Evolutionary conservation across 2,329 filamentous ascomycete genomes (phyloP), one percentile per base, ranked within the genome.

Genomic region (Fusarium pininemorale): DNA sequence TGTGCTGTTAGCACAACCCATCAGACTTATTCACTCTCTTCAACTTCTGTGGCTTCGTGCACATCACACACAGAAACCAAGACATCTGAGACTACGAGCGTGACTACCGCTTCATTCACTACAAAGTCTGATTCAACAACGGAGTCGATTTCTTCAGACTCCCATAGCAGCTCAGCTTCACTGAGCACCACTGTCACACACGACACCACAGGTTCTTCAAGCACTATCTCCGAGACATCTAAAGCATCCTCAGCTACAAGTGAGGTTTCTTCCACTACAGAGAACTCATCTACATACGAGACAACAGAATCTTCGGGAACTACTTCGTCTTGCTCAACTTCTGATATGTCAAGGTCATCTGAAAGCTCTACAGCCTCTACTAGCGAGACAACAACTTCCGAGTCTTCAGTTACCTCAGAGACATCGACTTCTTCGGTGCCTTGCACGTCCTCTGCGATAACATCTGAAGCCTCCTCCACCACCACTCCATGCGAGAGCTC

Each of bases 161-260:
- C 65, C 15, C 20, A 65, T 2, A 70, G 58, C n/a, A 70, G 66
- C 51, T 65, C 66, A n/a, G 15, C 45, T 58, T 48, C 66, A 58
- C 16, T 24, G 26, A 65, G 66, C 22, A 69, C 28, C 13, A 37
- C 39, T 58, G 35, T 47, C 45, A 30, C 35, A 13, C 13, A 45
- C 16, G 41, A 37, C 14, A 64, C 53, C 41, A 59, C 37, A 18
- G 56, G 50, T 42, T 66, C 68, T 42, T 61, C 38, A 54, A 70
- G 51, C 39, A 59, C n/a, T 20, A 42, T 26, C 5, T 64, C 59
- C 30, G 37, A 30, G 22, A 41, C 12, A 22, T 42, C 42, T 13
- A 32, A 51, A 69, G 32, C 24, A 16, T 48, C 50, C 51, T 57
- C 55, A 51, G 55, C 42, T 69, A 69, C 64, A 57, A 69, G 44